Evolutionary conservation across 495 filamentous ascomycete genomes (phyloP).

Genomic region (Aspergillus ostianus): DNA sequence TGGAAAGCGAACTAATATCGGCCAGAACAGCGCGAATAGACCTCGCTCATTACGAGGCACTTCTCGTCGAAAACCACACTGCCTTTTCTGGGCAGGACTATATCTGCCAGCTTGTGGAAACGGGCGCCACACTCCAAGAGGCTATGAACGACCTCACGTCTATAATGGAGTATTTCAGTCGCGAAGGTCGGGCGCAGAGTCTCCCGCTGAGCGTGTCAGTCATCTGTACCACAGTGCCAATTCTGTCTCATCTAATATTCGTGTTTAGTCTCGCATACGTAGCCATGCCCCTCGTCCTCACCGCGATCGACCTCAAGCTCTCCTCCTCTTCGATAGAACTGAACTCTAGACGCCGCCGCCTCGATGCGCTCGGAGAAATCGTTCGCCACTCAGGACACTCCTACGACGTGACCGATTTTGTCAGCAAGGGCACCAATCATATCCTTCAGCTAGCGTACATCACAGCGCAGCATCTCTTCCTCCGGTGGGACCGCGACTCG

Average conservation of each 20-base stretch:
- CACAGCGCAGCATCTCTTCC: conserved; percentile 30
- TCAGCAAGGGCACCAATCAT: conserved; percentile 31
- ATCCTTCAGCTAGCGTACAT: conserved; percentile 33
- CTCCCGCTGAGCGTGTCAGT: conserved; percentile 36
- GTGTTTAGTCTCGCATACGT: conserved; percentile 28
- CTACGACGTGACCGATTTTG: conserved; percentile 36
- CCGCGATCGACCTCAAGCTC: conserved; percentile 37
- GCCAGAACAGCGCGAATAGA: conserved; percentile 27
- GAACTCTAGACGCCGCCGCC: conserved; percentile 19
- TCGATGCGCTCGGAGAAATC: conserved; percentile 28
- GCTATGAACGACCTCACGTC: conserved; percentile 24
- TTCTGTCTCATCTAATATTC: background rate
- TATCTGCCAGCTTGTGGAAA: conserved; percentile 9
- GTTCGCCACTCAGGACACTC: conserved; percentile 29
- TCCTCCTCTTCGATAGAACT: conserved; percentile 25
- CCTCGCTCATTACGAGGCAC: conserved; percentile 28
- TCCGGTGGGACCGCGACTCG: conserved; percentile 9
- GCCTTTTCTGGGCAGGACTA: conserved; percentile 18
- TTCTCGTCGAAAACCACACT: conserved; percentile 26
- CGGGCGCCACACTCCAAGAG: conserved; percentile 21
- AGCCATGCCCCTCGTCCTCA: conserved; percentile 34
- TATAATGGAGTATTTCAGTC: conserved; percentile 35
- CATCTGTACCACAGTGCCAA: background rate
- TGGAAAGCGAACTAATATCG: background rate
- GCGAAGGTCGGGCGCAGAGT: conserved; percentile 20